Base-by-base conservation (phyloP, 495 filamentous ascomycete genomes). In the Podospora pseudocomata region DNA sequence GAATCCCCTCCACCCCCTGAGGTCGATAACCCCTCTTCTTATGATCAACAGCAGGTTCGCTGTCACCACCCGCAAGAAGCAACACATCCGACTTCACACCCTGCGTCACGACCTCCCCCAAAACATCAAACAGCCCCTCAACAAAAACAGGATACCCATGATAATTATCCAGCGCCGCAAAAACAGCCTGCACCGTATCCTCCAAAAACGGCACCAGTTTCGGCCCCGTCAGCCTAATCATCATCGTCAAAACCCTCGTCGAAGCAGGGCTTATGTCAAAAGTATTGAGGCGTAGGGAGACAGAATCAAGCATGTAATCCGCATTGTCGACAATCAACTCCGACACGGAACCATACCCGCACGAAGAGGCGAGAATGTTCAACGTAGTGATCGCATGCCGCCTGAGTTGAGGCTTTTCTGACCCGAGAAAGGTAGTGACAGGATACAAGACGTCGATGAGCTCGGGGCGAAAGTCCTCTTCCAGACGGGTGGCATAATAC, bases 281-380 rank as follows among this genome's bases (percentile, higher is more conserved):
- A 0, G 88, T 92, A 70, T 96, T 97, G 30, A 99, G 83, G 67
- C 94, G 92, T 26, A 97, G 80, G 0, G 91, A 91, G 5, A 98
- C 88, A 0, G 94, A 91, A 74, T 97, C 98, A 60, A 97, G 89
- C 79, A 99, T 89, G 76, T 99, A 99, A 77, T 99, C 95, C 27
- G 91, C 93, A 70, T 99, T 99, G 34, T 92, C 89, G 60, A 97
- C 85, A 59, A 99, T 88, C 68, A 99, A 81, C 13, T 92, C 87
- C 39, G 89, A 89, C 11, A 93, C 88, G 71, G 84, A 88, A 0
- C 73, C 54, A 73, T 98, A 99, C 19, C 86, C 88, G 76, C 93
- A 97, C 0, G 90, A 81, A 7, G 76, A 74, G 9, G 95, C 89
- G 32, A 97, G 81, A 15, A 88, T 86, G 72, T 97, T 93, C 3